phyloP scores from a whole-genome alignment of 495 filamentous ascomycete genomes.

The Neurospora tetraspora region DNA sequence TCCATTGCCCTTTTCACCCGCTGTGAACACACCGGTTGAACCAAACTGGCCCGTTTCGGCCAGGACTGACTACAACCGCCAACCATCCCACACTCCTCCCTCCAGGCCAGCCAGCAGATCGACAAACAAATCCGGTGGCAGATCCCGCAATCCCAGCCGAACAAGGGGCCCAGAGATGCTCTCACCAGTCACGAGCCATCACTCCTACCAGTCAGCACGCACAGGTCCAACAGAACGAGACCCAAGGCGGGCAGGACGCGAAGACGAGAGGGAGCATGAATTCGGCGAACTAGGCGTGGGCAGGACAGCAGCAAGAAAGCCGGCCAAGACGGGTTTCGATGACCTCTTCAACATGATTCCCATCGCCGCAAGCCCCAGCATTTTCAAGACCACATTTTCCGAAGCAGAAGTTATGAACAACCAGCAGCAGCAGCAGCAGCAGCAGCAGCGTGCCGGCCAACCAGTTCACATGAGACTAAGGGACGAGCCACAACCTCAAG shows the following conservation, averaged over 20 bases:
- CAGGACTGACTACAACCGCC: constrained; percentile 5
- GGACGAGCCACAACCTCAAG: constrained; percentile 24
- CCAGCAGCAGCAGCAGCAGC: neutral
- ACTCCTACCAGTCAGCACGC: neutral
- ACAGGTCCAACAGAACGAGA: neutral
- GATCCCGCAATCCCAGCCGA: constrained; percentile 8
- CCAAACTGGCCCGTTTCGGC: constrained; percentile 11
- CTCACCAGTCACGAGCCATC: neutral
- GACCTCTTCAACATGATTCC: constrained; percentile 9
- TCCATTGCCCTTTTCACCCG: constrained; percentile 3
- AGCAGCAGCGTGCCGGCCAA: neutral
- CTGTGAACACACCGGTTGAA: constrained; percentile 12
- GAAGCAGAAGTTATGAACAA: neutral
- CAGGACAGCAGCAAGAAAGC: neutral
- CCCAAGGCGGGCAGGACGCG: neutral
- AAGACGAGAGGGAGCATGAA: neutral
- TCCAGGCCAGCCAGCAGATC: constrained; percentile 4
- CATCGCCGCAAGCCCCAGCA: constrained; percentile 22
- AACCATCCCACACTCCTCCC: constrained; percentile 1
- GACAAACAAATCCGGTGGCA: neutral
- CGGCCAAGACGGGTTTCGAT: neutral
- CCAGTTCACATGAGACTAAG: constrained; percentile 8
- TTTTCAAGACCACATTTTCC: constrained; percentile 9
- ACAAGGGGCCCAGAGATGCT: neutral
- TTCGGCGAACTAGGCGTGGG: neutral